These are phyloP conservation scores for Penicillium longicatenatum DNA, from an alignment of 495 filamentous ascomycete genomes.

Conservation along the genomic window DNA sequence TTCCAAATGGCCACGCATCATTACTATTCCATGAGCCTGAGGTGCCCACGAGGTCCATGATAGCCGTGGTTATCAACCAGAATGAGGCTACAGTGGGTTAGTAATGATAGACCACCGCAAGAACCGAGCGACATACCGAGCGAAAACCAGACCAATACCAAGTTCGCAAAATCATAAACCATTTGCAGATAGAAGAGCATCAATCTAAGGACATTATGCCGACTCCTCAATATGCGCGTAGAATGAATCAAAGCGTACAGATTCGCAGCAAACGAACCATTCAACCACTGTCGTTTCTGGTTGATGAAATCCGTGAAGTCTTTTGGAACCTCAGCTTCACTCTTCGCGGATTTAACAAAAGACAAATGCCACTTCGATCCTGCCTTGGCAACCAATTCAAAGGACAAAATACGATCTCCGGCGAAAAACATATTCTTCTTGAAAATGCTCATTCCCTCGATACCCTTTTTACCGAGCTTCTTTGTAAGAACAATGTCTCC, in stretches of 20 bases:
- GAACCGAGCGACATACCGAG: constrained; percentile 57
- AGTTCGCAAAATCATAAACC: constrained; percentile 82
- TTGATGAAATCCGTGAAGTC: constrained; percentile 83
- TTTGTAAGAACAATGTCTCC: constrained; percentile 96
- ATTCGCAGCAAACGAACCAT: constrained; percentile 89
- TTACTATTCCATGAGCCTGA: constrained; percentile 44
- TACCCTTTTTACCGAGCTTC: constrained; percentile 92
- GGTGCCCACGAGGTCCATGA: constrained; percentile 85
- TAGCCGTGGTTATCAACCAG: constrained; percentile 90
- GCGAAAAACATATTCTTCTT: constrained; percentile 99
- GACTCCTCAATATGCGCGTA: constrained; percentile 86
- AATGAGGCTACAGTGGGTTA: constrained; percentile 56
- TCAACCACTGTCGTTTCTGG: constrained; percentile 88
- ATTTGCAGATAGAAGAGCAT: constrained; percentile 91
- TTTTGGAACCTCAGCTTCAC: constrained; percentile 96
- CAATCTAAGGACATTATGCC: constrained; percentile 88
- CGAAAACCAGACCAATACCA: constrained; percentile 85
- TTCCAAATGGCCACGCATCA: constrained; percentile 68
- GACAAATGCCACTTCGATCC: constrained; percentile 97
- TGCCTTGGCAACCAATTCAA: constrained; percentile 96
- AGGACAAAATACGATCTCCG: constrained; percentile 98
- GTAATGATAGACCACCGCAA: constrained; percentile 40
- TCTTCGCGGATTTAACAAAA: constrained; percentile 97
- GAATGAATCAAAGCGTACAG: constrained; percentile 95
- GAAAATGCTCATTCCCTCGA: constrained; percentile 99